Conservation (phyloP, 331 rosid genomes). For the Phaseolus coccineus region DNA sequence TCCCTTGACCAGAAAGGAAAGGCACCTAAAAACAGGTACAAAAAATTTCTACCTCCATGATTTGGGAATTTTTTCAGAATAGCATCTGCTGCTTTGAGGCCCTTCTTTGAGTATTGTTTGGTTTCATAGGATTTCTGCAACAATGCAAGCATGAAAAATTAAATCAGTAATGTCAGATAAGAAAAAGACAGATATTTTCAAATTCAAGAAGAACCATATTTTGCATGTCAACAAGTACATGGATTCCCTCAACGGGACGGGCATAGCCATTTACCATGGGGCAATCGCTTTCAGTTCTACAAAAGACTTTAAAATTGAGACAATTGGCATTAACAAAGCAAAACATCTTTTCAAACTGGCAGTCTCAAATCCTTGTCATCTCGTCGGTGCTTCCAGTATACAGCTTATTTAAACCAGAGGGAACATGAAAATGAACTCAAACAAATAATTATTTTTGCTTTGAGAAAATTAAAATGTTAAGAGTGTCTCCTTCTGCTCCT, state of each 20-base stretch:
- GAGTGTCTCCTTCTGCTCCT: no score
- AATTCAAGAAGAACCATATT: conserved; percentile 92
- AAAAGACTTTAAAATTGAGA: conserved; percentile 50
- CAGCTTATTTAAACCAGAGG: no score
- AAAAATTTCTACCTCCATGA: conserved; percentile 78
- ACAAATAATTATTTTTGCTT: neutral
- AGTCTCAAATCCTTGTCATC: no score
- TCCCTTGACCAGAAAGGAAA: conserved; percentile 13
- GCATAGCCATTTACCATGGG: conserved; percentile 98
- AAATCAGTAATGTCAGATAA: neutral
- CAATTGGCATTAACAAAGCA: no score
- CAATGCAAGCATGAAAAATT: conserved; percentile 4
- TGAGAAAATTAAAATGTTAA: neutral
- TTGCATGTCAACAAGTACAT: conserved; percentile 93
- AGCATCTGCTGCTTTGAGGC: conserved; percentile 94
- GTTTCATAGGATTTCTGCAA: conserved; percentile 96
- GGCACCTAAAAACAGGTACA: neutral
- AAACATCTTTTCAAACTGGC: no score
- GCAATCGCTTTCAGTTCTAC: conserved; percentile 98
- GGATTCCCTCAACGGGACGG: conserved; percentile 97
- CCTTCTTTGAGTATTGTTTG: conserved; percentile 89
- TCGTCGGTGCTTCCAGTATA: no score
- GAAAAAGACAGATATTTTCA: conserved; percentile 54
- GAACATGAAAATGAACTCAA: conserved; percentile 21
- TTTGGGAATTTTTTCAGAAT: conserved; percentile 90